Evolutionary conservation across 2,329 filamentous ascomycete species (phyloP), one percentile per base, ranked within the genome.

Genomic region (Neopestalotiopsis sp.): DNA sequence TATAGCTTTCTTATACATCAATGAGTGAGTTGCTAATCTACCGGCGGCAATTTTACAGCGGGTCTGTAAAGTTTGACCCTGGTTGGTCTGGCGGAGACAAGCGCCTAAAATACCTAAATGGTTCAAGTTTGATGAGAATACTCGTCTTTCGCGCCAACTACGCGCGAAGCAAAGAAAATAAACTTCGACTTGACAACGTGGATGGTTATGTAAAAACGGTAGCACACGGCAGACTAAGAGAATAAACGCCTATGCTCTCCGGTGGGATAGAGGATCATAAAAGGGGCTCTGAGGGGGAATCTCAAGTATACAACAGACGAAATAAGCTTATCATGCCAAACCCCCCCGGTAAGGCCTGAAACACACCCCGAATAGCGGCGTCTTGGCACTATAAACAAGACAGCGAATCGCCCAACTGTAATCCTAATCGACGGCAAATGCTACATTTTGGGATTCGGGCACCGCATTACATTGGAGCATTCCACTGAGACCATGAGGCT

Each of bases 311-410:
- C 45, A 53, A 53, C 45, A 53, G 45, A 53, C 17, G 45, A 53
- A 53, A n/a, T 53, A 53, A 53, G 45, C 45, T 53, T 53, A 53
- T 53, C 45, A n/a, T 53, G 45, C 57, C 57, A 59, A 59, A 58
- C 3, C 49, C 12, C 45, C 57, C 59, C 34, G 32, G 28, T 20
- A n/a, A 30, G 17, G 59, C 59, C 59, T 62, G 59, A 62, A 62
- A 62, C 59, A 62, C 12, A 42, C 59, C 59, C 59, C 32, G 12
- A 40, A 34, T 40, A 34, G 59, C 32, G 40, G 61, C 34, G 30
- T 17, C 61, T 64, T 64, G 61, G 61, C 61, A 45, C 38, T 64
- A 64, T 64, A 64, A 64, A 49, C 61, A 53, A 64, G 34, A 64
- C 61, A 64, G 14, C 42, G 20, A 53, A 38, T 20, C 34, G n/a